A percentile compares a stretch with the other conserved stretches of the same genome.
These are phyloP conservation scores for Monilinia vaccinii-corymbosi DNA, from an alignment of 2,329 filamentous ascomycete species.

Conservation along the genomic window DNA sequence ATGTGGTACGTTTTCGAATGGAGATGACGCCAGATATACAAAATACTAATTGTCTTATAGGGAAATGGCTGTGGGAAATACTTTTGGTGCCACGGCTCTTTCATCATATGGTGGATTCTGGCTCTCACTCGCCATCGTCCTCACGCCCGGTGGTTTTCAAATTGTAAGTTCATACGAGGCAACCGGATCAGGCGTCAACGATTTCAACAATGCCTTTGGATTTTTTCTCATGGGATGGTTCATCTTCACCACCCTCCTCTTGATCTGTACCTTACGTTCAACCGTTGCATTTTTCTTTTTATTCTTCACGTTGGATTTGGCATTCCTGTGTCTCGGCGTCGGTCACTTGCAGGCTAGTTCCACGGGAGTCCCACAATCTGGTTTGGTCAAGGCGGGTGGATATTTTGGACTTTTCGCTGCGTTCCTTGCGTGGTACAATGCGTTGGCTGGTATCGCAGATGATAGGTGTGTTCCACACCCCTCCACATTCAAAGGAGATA, in stretches of 20 bases:
- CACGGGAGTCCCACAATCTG: slow-evolving; percentile 32
- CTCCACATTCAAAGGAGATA: too few relatives aligned
- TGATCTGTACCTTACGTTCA: slow-evolving; percentile 46
- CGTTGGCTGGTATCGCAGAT: slow-evolving; percentile 72
- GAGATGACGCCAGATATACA: not conserved
- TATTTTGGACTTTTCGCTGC: slow-evolving; percentile 73
- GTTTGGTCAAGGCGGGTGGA: slow-evolving; percentile 58
- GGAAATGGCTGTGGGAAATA: slow-evolving; percentile 57
- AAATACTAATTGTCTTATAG: slow-evolving; percentile 25
- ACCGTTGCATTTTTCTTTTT: slow-evolving; percentile 52
- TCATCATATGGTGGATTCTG: slow-evolving; percentile 57
- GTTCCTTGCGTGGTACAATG: slow-evolving; percentile 82
- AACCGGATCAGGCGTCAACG: slow-evolving; percentile 17
- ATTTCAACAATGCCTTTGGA: slow-evolving; percentile 43
- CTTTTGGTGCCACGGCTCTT: slow-evolving; percentile 53
- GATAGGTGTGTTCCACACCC: slow-evolving; percentile 40
- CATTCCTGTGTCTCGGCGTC: slow-evolving; percentile 49
- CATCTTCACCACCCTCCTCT: slow-evolving; percentile 51
- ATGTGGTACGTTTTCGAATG: slow-evolving; percentile 39
- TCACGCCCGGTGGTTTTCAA: slow-evolving; percentile 48
- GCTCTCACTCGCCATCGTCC: slow-evolving; percentile 48
- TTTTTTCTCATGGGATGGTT: slow-evolving; percentile 54
- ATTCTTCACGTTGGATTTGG: slow-evolving; percentile 49
- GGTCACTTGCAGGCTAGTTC: slow-evolving; percentile 15
- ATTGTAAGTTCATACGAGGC: slow-evolving; percentile 33